Evolutionary conservation across 2,329 filamentous ascomycete species (phyloP).

Genomic region (Epichloe gansuensis): DNA sequence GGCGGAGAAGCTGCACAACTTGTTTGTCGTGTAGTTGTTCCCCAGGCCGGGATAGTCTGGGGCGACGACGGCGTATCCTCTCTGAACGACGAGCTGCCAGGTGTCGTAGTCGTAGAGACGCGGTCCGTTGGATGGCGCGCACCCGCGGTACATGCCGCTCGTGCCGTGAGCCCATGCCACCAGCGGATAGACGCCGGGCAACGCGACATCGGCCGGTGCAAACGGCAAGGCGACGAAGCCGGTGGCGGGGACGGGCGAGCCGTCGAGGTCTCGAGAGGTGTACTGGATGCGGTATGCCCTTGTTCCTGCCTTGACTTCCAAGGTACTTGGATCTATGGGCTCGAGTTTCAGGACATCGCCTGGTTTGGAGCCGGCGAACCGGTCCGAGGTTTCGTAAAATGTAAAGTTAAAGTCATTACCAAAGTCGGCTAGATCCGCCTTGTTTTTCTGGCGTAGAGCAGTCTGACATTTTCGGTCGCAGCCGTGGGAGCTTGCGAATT

Average conservation of each 20-base stretch:
- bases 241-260: slow-evolving; percentile 7
- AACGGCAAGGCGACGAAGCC: slow-evolving; percentile 9
- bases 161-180: slow-evolving; percentile 10
- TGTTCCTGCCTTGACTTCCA: slow-evolving; percentile 6
- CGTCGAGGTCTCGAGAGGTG: slow-evolving; percentile 8
- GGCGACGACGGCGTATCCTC: slow-evolving; percentile 10
- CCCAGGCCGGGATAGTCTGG: slow-evolving; percentile 13
- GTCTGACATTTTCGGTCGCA: slow-evolving; percentile 6
- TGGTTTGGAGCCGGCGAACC: slow-evolving; percentile 7
- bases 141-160: slow-evolving; percentile 5
- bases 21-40: slow-evolving; percentile 11
- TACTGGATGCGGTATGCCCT: slow-evolving; percentile 11
- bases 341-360: slow-evolving; percentile 10
- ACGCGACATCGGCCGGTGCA: not conserved
- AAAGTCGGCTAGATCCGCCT: not conserved
- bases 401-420: slow-evolving; percentile 5
- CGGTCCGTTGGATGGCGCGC: slow-evolving; percentile 7
- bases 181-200: not conserved
- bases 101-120: slow-evolving; percentile 5
- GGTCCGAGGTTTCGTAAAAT: slow-evolving; percentile 7
- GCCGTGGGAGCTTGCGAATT: slow-evolving; percentile 1
- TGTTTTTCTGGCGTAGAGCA: not conserved
- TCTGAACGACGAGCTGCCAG: slow-evolving; percentile 5
- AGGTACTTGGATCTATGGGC: slow-evolving; percentile 4
- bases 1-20: slow-evolving; percentile 8